Evolutionary conservation across 805 yeast genomes (phyloP).

Genomic region (Vanderwaltozyma polyspora): DNA sequence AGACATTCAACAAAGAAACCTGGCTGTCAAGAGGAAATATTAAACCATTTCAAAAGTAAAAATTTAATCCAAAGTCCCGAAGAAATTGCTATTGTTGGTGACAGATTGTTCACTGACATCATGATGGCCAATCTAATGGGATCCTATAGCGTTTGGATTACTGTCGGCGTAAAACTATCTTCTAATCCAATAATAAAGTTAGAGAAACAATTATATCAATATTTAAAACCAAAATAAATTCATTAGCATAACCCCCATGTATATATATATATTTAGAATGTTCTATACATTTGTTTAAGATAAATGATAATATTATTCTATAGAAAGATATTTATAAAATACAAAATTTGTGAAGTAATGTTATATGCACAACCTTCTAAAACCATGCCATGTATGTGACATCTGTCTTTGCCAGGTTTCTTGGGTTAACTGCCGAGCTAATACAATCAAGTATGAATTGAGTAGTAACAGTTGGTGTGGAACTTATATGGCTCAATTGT

Average conservation of each 20-base stretch:
- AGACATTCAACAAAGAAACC: slow-evolving; percentile 72
- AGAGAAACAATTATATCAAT: slow-evolving; percentile 10
- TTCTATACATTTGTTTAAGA: no score
- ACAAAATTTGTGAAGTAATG: no score
- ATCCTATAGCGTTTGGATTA: slow-evolving; percentile 71
- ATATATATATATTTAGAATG: no score
- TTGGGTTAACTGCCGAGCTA: slow-evolving; percentile 89
- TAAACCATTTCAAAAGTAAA: slow-evolving; percentile 43
- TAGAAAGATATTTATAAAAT: no score
- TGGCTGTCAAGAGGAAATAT: slow-evolving; percentile 62
- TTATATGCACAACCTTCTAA: slow-evolving; percentile 23
- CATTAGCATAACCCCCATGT: not conserved
- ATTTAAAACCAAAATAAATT: slow-evolving; percentile 1
- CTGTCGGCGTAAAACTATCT: slow-evolving; percentile 58
- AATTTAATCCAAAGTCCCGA: slow-evolving; percentile 36
- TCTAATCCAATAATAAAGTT: slow-evolving; percentile 8
- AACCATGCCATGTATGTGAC: slow-evolving; percentile 93
- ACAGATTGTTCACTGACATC: slow-evolving; percentile 81
- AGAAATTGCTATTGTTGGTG: slow-evolving; percentile 82
- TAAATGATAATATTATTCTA: no score
- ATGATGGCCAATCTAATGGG: slow-evolving; percentile 94
- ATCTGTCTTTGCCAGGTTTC: slow-evolving; percentile 84
- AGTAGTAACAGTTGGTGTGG: slow-evolving; percentile 55
- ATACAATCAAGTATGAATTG: slow-evolving; percentile 85
- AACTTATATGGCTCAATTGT: slow-evolving; percentile 56